Conservation (phyloP, 176 grass and related monocot genomes). For the Oryza longistaminata region DNA sequence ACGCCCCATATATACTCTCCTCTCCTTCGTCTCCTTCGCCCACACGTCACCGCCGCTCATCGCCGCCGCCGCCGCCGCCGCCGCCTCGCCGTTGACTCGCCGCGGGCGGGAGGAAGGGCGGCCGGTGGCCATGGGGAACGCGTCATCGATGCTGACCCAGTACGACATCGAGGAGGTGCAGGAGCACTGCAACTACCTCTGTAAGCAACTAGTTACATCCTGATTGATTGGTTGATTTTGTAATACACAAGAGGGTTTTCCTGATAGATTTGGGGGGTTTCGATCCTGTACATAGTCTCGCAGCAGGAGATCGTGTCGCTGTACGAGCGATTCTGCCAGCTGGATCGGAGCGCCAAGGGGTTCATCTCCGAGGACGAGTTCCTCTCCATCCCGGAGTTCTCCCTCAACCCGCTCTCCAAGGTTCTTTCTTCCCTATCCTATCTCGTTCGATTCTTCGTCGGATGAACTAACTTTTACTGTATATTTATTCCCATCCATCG, state of each 20-base stretch:
- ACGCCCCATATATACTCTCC: no score
- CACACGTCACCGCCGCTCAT: not conserved
- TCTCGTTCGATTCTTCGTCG: no score
- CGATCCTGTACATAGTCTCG: conserved; percentile 36
- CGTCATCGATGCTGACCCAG: conserved; percentile 82
- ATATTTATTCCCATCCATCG: not conserved
- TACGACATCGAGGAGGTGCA: conserved; percentile 88
- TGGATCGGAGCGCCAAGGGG: conserved; percentile 88
- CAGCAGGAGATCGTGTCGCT: conserved; percentile 80
- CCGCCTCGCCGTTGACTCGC: not conserved
- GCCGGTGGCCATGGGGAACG: conserved; percentile 59
- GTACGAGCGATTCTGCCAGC: conserved; percentile 78
- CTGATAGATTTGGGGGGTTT: not conserved
- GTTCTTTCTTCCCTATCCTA: conserved; percentile 22
- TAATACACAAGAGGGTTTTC: not conserved
- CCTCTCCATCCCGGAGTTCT: conserved; percentile 93
- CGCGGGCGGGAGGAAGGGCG: not conserved
- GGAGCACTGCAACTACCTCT: conserved; percentile 80
- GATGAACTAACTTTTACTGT: not conserved
- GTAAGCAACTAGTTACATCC: conserved; percentile 15
- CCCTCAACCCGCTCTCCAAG: conserved; percentile 86
- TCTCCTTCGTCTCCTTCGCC: not conserved
- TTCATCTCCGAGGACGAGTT: conserved; percentile 93
- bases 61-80: no score
- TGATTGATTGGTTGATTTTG: not conserved